A percentile compares a stretch with the other conserved stretches of the same genome.
phyloP scores from a whole-genome alignment of 257 asterid species.

The Mitragyna speciosa region DNA sequence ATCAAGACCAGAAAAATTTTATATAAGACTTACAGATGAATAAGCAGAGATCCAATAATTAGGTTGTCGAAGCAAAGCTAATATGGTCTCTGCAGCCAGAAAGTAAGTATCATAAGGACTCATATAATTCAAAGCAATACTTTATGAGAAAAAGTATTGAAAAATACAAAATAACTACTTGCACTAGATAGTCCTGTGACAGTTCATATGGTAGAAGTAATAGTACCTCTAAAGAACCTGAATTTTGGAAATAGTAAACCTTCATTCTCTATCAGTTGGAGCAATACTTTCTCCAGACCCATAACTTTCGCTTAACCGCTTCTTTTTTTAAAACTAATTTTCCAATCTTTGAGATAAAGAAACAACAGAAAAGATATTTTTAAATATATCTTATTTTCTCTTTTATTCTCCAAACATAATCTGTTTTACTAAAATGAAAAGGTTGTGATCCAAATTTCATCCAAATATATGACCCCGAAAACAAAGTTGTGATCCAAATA shows the following conservation, averaged over 20 bases:
- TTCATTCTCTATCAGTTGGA: too few relatives aligned
- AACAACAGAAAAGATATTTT: too few relatives aligned
- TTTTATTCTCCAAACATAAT: not conserved
- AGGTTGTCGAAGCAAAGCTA: slow-evolving; percentile 94
- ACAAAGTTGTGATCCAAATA: not conserved
- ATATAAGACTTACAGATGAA: slow-evolving; percentile 69
- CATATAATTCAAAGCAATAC: not conserved
- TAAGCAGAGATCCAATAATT: slow-evolving; percentile 88
- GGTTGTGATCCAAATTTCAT: too few relatives aligned
- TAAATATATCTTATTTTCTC: too few relatives aligned
- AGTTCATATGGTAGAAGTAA: too few relatives aligned
- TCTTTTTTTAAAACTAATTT: not conserved
- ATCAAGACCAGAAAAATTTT: not conserved
- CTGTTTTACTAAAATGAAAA: not conserved
- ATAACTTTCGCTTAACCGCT: not conserved
- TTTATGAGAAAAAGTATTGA: not conserved
- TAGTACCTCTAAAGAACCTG: too few relatives aligned
- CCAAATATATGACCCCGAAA: too few relatives aligned
- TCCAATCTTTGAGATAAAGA: too few relatives aligned
- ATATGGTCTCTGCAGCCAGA: slow-evolving; percentile 78
- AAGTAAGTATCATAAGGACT: not conserved
- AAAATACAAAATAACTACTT: not conserved
- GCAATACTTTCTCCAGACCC: too few relatives aligned
- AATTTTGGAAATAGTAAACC: too few relatives aligned
- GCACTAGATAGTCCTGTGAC: too few relatives aligned